A percentile compares a stretch with the other conserved stretches of the same genome.
Evolutionary conservation across 805 yeast species (phyloP).

Genomic region (Hanseniaspora mollemarum): DNA sequence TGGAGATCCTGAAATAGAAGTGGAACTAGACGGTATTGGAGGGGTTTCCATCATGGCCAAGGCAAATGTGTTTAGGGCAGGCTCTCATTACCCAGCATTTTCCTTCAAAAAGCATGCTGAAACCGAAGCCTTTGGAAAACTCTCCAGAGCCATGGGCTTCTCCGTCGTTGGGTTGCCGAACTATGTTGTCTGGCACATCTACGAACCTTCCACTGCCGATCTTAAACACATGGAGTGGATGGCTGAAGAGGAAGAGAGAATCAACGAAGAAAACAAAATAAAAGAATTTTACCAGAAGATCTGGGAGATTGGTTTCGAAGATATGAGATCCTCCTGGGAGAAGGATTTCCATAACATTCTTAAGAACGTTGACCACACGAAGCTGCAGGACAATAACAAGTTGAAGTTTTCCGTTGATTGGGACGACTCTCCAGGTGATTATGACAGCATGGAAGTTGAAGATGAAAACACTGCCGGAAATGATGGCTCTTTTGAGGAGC

Average conservation of each 20-base stretch:
- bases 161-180: constrained; percentile 84
- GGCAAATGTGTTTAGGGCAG: constrained; percentile 74
- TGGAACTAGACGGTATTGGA: constrained; percentile 93
- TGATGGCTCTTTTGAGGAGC: constrained; percentile 24
- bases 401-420: constrained; percentile 57
- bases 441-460: constrained; percentile 5
- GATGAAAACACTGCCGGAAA: constrained; percentile 10
- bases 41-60: constrained; percentile 88
- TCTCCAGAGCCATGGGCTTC: constrained; percentile 76
- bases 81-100: constrained; percentile 93
- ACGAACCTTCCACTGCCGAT: constrained; percentile 91
- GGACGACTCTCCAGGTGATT: constrained; percentile 14
- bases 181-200: constrained; percentile 91
- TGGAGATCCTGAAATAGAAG: constrained; percentile 87
- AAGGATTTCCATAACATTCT: constrained; percentile 58
- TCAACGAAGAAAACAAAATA: constrained; percentile 49
- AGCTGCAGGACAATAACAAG: constrained; percentile 36
- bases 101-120: constrained; percentile 94
- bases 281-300: constrained; percentile 55
- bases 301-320: constrained; percentile 70
- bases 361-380: constrained; percentile 58
- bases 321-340: constrained; percentile 62
- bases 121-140: constrained; percentile 91
- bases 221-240: constrained; percentile 78
- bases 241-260: constrained; percentile 66